Conservation (phyloP, 345 rosid genomes). For the Angophora floribunda region DNA sequence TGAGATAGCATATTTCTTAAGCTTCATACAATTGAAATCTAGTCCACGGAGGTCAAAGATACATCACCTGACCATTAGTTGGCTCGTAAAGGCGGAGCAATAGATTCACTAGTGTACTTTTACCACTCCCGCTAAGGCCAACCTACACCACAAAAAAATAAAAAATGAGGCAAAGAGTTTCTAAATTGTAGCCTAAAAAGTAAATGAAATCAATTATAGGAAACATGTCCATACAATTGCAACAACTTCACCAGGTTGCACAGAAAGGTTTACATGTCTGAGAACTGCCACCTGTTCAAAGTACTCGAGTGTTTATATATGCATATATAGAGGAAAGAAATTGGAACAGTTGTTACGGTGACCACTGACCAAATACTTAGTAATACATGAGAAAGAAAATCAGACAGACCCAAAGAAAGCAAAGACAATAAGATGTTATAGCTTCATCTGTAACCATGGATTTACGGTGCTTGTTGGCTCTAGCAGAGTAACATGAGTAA, state of each 20-base stretch:
- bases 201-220: background rate
- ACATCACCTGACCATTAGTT: constrained; percentile 68
- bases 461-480: background rate
- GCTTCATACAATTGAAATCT: background rate
- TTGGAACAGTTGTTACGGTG: background rate
- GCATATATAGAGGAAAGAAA: background rate
- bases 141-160: constrained; percentile 35
- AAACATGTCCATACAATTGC: constrained; percentile 53
- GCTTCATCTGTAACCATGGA: background rate
- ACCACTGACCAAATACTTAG: background rate
- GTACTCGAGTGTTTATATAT: background rate
- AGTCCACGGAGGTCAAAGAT: background rate
- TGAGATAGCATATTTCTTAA: background rate
- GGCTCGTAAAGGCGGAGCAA: constrained; percentile 88
- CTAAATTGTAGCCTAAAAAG: background rate
- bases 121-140: constrained; percentile 99
- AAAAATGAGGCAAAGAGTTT: background rate
- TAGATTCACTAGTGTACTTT: constrained; percentile 86
- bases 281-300: constrained; percentile 60
- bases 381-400: background rate
- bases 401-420: background rate
- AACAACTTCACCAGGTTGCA: constrained; percentile 78
- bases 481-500: background rate
- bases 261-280: constrained; percentile 46
- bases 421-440: background rate